A percentile compares a stretch with the other conserved stretches of the same genome.
phyloP scores from a whole-genome alignment of 331 rosid species.

The Prunus yedoensis region DNA sequence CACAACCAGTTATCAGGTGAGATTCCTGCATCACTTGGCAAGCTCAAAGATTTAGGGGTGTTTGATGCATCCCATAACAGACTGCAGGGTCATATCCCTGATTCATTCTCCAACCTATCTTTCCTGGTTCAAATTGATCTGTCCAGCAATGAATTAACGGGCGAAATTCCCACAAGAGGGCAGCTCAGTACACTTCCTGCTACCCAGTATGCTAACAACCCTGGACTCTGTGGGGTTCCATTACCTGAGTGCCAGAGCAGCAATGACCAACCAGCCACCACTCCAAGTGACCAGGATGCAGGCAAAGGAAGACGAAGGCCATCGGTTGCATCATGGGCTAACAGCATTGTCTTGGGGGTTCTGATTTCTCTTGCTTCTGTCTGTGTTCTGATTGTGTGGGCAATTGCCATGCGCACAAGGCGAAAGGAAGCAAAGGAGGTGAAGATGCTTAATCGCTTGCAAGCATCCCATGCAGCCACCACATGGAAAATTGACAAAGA shows the following conservation, averaged over 20 bases:
- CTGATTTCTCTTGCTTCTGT: slow-evolving; percentile 82
- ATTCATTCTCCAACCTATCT: slow-evolving; percentile 89
- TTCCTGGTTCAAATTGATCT: slow-evolving; percentile 94
- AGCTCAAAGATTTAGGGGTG: slow-evolving; percentile 80
- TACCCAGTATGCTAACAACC: slow-evolving; percentile 81
- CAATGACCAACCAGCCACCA: slow-evolving; percentile 44
- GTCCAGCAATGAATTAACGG: slow-evolving; percentile 84
- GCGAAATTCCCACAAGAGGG: slow-evolving; percentile 92
- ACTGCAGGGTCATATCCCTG: slow-evolving; percentile 92
- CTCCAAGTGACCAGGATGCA: slow-evolving; percentile 35
- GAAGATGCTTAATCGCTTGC: slow-evolving; percentile 89
- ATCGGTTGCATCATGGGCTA: slow-evolving; percentile 69
- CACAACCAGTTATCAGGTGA: slow-evolving; percentile 97
- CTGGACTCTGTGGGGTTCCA: slow-evolving; percentile 97
- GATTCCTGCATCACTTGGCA: slow-evolving; percentile 85
- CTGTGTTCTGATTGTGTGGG: slow-evolving; percentile 86
- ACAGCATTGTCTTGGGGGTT: slow-evolving; percentile 78
- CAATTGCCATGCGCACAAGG: slow-evolving; percentile 78
- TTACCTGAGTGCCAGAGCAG: slow-evolving; percentile 65
- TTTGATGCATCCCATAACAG: slow-evolving; percentile 95
- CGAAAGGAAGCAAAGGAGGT: slow-evolving; percentile 83
- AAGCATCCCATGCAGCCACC: slow-evolving; percentile 90
- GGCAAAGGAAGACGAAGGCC: slow-evolving; percentile 43
- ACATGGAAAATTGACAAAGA: slow-evolving; percentile 98
- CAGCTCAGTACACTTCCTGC: slow-evolving; percentile 97